These are phyloP conservation scores for Saccharomycopsis synnaedendra DNA, from an alignment of 805 yeast species.

Conservation along the genomic window DNA sequence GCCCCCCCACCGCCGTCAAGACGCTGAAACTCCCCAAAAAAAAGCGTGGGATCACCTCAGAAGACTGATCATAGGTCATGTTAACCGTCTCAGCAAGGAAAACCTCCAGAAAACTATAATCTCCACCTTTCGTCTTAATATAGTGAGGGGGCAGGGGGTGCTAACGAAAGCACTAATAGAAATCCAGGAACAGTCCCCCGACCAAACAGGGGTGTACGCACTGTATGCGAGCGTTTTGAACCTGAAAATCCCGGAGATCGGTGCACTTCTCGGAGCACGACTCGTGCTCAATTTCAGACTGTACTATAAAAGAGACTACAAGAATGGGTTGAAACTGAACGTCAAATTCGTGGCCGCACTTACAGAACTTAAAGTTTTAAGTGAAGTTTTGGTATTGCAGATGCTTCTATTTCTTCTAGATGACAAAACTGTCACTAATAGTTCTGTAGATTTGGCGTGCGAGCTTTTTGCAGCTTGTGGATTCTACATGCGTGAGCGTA, in stretches of 20 bases:
- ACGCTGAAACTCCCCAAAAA: conserved; percentile 34
- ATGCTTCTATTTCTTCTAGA: conserved; percentile 35
- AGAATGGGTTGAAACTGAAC: conserved; percentile 30
- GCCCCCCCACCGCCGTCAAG: conserved; percentile 35
- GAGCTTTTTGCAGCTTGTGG: conserved; percentile 44
- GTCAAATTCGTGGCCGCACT: conserved; percentile 48
- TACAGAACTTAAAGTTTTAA: conserved; percentile 49
- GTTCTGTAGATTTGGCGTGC: conserved; percentile 44
- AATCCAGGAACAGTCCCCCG: conserved; percentile 32
- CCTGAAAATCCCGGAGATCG: conserved; percentile 58
- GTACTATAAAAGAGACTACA: conserved; percentile 37
- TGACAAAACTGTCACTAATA: conserved; percentile 35
- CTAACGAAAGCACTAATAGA: conserved; percentile 47
- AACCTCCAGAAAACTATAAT: conserved; percentile 39
- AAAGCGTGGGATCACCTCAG: conserved; percentile 46
- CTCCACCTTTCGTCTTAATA: conserved; percentile 44
- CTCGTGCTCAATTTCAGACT: conserved; percentile 47
- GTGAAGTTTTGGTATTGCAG: conserved; percentile 43
- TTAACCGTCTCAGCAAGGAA: conserved; percentile 33
- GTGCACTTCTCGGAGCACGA: conserved; percentile 42
- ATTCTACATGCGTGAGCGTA: conserved; percentile 33
- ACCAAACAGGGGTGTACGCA: conserved; percentile 40
- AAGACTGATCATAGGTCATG: conserved; percentile 33
- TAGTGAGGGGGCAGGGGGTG: conserved; percentile 51
- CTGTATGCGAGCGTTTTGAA: conserved; percentile 49